Evolutionary conservation across 2,329 filamentous ascomycete species (phyloP), one percentile per base, ranked within the genome.

Genomic region (Xylariaceae sp.): DNA sequence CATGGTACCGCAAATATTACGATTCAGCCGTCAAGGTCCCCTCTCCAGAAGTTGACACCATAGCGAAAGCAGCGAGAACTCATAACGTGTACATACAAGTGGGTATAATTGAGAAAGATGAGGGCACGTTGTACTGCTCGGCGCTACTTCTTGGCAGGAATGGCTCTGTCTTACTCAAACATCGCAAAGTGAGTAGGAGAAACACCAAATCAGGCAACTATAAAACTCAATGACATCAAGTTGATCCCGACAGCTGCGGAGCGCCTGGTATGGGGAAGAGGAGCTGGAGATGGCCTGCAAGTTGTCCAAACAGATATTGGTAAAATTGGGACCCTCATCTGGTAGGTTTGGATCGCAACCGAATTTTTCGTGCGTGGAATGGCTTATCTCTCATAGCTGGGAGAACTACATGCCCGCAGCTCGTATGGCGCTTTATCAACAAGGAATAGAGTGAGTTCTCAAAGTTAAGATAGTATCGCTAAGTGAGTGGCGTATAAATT

Each of bases 341-440:
- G 71, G 66, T 69, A 46, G 57, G 58, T 43, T 28, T 13, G 42
- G 31, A 40, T 19, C 16, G 19, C 12, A n/a, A 34, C 13, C 2
- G 14, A 7, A 28, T 28, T 28, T 39, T 7, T 28, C 22, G 22
- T 28, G 22, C 22, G 7, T 7, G 7, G 22, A 28, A 7, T 28
- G 31, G 14, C 36, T 60, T 22, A 56, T 31, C 19, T 22, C 36
- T 33, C 40, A 18, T 14, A 69, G 68, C 50, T 73, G 71, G 72
- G 72, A 74, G 56, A 74, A 74, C 51, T 75, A 74, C 45, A 75
- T 75, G 72, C 72, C 72, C 6, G 70, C 68, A 7, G 72, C 72
- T 13, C 63, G 72, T 16, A 60, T 75, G 58, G 67, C 71, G 12
- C 59, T 74, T 18, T 74, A 74, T 50, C 72, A 74, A 49, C 70